phyloP scores from a whole-genome alignment of 1,284 basidiomycete genomes.

The Stygiomarasmius scandens region DNA sequence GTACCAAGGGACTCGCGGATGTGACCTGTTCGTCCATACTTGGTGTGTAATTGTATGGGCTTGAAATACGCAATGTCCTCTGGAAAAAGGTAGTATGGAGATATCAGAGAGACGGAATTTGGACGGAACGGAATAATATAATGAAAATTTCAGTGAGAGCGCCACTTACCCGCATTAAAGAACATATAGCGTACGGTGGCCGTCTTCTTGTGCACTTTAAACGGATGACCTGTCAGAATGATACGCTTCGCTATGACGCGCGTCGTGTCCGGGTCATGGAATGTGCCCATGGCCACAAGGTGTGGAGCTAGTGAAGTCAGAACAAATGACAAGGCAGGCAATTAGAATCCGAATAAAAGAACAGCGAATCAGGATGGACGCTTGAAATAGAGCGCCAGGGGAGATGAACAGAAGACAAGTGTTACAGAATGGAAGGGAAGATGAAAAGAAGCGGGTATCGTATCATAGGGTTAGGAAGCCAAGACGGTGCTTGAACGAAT shows the following conservation, averaged over 20 bases:
- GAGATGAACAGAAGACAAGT: not conserved
- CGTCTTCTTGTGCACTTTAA: slow-evolving; percentile 97
- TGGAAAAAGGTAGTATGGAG: slow-evolving; percentile 24
- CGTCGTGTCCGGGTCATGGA: slow-evolving; percentile 89
- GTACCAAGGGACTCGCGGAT: slow-evolving; percentile 94
- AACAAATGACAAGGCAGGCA: too few species aligned
- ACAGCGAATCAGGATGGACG: not conserved
- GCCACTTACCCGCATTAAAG: slow-evolving; percentile 77
- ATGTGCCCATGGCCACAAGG: slow-evolving; percentile 89
- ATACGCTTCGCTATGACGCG: slow-evolving; percentile 92
- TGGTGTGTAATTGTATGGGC: slow-evolving; percentile 92
- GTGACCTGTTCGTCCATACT: slow-evolving; percentile 91
- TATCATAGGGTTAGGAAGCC: too few species aligned
- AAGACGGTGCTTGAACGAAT: too few species aligned
- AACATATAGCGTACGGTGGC: slow-evolving; percentile 99
- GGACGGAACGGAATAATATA: not conserved
- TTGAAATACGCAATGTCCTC: slow-evolving; percentile 95
- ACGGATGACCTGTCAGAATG: slow-evolving; percentile 93
- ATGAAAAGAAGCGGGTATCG: not conserved
- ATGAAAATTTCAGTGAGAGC: not conserved
- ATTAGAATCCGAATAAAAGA: not conserved
- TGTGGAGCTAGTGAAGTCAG: slow-evolving; percentile 59
- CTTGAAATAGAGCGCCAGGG: not conserved
- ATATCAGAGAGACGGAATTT: slow-evolving; percentile 10
- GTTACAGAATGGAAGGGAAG: not conserved